Evolutionary conservation across 2,329 filamentous ascomycete species (phyloP).

Genomic region (Calonectria pteridis): DNA sequence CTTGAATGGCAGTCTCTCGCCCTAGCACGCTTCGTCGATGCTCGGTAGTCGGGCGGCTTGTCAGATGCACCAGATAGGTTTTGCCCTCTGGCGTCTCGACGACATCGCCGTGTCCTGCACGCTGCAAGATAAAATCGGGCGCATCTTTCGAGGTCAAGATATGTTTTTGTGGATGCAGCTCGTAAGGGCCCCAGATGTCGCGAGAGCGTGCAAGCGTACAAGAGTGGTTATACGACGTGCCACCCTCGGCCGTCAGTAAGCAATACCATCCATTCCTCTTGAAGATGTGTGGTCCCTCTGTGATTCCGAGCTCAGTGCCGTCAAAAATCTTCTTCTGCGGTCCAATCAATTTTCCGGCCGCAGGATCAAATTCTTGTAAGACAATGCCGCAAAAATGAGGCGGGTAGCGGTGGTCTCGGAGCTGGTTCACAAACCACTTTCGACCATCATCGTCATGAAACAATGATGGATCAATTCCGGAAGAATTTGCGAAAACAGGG

Average conservation of each 20-base stretch:
- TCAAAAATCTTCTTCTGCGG: slow-evolving; percentile 66
- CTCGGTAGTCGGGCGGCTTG: slow-evolving; percentile 64
- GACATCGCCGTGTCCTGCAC: slow-evolving; percentile 66
- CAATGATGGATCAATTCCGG: slow-evolving; percentile 72
- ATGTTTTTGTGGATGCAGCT: slow-evolving; percentile 68
- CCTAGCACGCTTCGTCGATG: slow-evolving; percentile 65
- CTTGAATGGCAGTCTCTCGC: slow-evolving; percentile 69
- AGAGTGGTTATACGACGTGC: slow-evolving; percentile 71
- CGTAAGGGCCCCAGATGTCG: slow-evolving; percentile 71
- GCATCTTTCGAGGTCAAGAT: slow-evolving; percentile 66
- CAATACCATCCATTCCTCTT: slow-evolving; percentile 71
- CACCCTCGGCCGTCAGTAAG: slow-evolving; percentile 70
- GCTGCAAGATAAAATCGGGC: slow-evolving; percentile 62
- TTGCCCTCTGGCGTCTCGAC: slow-evolving; percentile 66
- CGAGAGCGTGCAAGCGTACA: slow-evolving; percentile 68
- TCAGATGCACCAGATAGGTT: slow-evolving; percentile 67
- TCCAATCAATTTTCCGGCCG: slow-evolving; percentile 64
- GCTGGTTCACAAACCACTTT: slow-evolving; percentile 70
- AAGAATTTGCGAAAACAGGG: slow-evolving; percentile 69
- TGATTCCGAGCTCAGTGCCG: slow-evolving; percentile 66
- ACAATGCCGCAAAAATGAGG: slow-evolving; percentile 68
- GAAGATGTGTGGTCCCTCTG: slow-evolving; percentile 71
- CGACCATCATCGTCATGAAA: slow-evolving; percentile 69
- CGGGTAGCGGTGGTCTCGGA: slow-evolving; percentile 65
- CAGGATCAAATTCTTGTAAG: slow-evolving; percentile 68